Evolutionary conservation across 2,329 filamentous ascomycete species (phyloP), one percentile per base, ranked within the genome.

Genomic region (Pseudogymnoascus sp.): DNA sequence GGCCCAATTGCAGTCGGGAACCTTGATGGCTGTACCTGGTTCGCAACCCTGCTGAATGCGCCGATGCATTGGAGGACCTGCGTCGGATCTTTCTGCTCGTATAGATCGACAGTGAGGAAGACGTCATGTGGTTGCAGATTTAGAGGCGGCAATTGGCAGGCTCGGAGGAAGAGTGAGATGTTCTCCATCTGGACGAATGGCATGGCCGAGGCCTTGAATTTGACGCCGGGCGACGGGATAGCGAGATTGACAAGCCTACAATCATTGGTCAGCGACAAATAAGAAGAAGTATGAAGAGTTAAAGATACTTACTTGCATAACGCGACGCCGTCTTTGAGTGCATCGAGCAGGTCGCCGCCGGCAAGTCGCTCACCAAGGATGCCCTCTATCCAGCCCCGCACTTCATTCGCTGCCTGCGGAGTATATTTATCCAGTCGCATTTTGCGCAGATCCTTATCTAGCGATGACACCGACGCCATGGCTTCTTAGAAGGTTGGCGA

Each of bases 131-230:
- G 87, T 64, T 91, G 92, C 65, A 99, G 86, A 76, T 87, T 93
- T 62, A 99, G 80, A 0, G 95, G 95, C 26, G 90, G 85, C 61
- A 84, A 80, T 76, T 96, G 90, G 79, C 93, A 96, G 65, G 91
- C 92, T 72, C 85, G 87, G 62, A 99, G 85, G 77, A 97, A 99
- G 73, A 96, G 91, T 4, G 93, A 96, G 73, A 99, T 97, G 75
- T 99, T 99, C 76, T 99, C 95, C 93, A 97, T 97, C 77, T 99
- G 95, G 42, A 97, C 93, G 74, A 99, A 99, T 0, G 95, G 95
- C 93, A 97, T 97, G 42, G 86, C 78, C 0, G 93, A 96, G 8
- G 68, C 82, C 78, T 97, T 97, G 83, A 89, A 97, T 75, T 88
- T 91, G 77, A 96, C 84, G 33, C 88, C 88, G 0, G 90, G 90